Conservation (phyloP, 2,329 filamentous ascomycete genomes). For the Nemania sp. region DNA sequence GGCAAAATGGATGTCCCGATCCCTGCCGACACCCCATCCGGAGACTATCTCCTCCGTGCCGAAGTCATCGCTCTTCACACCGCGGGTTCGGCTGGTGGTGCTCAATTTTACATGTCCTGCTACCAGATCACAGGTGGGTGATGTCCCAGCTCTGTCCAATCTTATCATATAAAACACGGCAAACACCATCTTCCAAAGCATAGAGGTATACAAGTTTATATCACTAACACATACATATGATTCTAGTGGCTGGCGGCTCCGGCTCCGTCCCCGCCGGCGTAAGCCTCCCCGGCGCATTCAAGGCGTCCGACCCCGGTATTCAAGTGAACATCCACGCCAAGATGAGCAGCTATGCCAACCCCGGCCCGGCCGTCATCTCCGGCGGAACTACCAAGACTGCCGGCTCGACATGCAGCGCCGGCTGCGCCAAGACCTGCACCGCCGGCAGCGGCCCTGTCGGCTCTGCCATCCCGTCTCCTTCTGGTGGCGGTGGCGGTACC, state of each 20-base stretch:
- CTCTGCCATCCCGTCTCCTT: slow-evolving; percentile 28
- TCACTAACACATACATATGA: neutral
- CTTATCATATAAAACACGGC: neutral
- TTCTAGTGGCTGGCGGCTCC: slow-evolving; percentile 18
- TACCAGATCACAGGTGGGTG: slow-evolving; percentile 36
- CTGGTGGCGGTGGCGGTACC: slow-evolving; percentile 7
- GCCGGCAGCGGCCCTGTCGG: slow-evolving; percentile 39
- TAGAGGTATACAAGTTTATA: neutral
- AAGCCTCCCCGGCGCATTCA: slow-evolving; percentile 49
- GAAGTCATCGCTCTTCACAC: slow-evolving; percentile 51
- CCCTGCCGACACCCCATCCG: slow-evolving; percentile 46
- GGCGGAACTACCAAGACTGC: slow-evolving; percentile 47
- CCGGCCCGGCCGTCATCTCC: slow-evolving; percentile 48
- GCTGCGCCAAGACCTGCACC: slow-evolving; percentile 46
- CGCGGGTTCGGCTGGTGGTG: slow-evolving; percentile 39
- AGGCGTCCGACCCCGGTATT: slow-evolving; percentile 49
- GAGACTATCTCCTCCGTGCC: slow-evolving; percentile 50
- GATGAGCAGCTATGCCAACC: slow-evolving; percentile 46
- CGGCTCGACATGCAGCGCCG: slow-evolving; percentile 44
- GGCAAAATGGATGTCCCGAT: slow-evolving; percentile 49
- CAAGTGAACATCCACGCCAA: slow-evolving; percentile 51
- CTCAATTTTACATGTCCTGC: slow-evolving; percentile 41
- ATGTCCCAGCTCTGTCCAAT: neutral
- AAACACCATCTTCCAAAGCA: neutral
- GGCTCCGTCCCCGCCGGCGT: slow-evolving; percentile 34